Evolutionary conservation across 208 protist genomes (phyloP), one percentile per base, ranked within the genome.

Genomic region (Leishmania martiniquensis): DNA sequence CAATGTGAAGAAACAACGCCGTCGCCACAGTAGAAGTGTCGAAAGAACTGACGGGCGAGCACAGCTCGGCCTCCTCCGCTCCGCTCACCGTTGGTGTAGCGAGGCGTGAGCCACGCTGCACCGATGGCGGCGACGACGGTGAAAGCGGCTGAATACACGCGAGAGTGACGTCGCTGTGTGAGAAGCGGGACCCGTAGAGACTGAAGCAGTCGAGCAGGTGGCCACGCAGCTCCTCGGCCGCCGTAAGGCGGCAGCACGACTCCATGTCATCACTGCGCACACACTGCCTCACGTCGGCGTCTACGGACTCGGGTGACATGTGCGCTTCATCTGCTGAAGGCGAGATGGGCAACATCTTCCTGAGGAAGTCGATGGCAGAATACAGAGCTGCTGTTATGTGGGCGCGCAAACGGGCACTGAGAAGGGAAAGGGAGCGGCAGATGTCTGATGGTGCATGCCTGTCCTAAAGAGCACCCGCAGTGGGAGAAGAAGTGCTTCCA

Each of bases 131-230:
- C 39, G 39, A 69, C 39, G 42, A 51, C 65, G 37, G 42, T 4
- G 17, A 7, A 22, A 49, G n/a, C 22, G 57, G 2, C 7, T 44
- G 17, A 25, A 78, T 78, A 47, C 62, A 74, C 12, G 55, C 39
- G 12, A 63, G 39, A 22, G 75, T 70, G 45, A 60, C 29, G 25
- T 60, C 68, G 5, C 39, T 51, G 42, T 47, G 32, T 25, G 45
- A 20, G 22, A 89, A 84, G 42, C 73, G 79, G 13, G 77, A 75
- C 55, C 69, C 49, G 67, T 89, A 82, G 32, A 91, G 68, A 73
- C 85, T 89, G 29, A 73, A 54, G 72, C 85, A 89, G 79, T 91
- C 89, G 0, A 75, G 52, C 25, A 91, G 73, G 34, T 93, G 89
- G 0, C 79, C 82, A 9, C 72, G 82, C 59, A 91, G 75, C 73